phyloP scores from a whole-genome alignment of 225 moss, liverwort and hornwort genomes.

The Antitrichia curtipendula region DNA sequence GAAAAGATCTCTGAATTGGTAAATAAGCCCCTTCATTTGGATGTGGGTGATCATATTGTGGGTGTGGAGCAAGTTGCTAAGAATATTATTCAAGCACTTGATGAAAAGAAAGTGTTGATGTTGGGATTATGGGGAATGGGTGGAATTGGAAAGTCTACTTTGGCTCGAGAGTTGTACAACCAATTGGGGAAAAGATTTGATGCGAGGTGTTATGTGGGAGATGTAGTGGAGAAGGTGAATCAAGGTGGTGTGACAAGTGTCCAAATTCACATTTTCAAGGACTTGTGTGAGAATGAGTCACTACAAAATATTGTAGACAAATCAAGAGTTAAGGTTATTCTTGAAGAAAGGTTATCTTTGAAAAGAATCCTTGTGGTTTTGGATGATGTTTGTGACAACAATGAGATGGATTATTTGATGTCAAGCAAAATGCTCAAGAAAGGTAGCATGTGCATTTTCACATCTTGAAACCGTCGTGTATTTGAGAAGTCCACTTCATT shows the following conservation, averaged over 20 bases:
- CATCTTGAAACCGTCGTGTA: not conserved
- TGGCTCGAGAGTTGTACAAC: not conserved
- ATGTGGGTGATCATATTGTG: not conserved
- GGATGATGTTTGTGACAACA: not conserved
- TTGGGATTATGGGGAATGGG: not conserved
- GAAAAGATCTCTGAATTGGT: not conserved
- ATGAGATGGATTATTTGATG: not conserved
- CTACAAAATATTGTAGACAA: accelerated
- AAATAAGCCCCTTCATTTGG: not conserved
- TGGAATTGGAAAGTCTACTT: not conserved
- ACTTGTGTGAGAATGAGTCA: not conserved
- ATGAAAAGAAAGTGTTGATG: not conserved
- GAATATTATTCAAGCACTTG: not conserved
- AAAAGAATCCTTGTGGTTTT: not conserved
- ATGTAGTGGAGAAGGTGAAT: not conserved
- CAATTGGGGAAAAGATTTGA: not conserved
- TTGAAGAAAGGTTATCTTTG: not conserved
- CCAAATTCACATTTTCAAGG: no score
- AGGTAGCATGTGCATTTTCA: not conserved
- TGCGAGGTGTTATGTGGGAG: not conserved
- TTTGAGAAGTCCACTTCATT: not conserved
- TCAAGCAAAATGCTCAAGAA: not conserved
- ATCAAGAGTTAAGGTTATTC: accelerated
- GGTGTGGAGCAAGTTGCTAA: not conserved
- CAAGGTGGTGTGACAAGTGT: no score